A percentile compares a stretch with the other conserved stretches of the same genome.
phyloP scores from a whole-genome alignment of 305 asterid genomes.

The Andrographis paniculata region DNA sequence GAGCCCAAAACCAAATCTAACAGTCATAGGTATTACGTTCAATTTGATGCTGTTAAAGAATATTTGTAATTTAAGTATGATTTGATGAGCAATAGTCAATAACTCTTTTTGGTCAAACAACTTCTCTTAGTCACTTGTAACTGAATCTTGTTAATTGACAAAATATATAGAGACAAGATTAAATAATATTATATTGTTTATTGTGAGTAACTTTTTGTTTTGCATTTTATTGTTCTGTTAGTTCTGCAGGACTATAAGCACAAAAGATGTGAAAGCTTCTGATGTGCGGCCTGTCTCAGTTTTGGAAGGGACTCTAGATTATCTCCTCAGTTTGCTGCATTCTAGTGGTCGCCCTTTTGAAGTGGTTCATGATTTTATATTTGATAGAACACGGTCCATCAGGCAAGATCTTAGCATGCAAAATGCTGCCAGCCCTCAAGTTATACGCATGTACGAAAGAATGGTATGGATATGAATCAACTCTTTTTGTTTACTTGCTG shows the following conservation, averaged over 20 bases:
- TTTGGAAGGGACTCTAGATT: constrained; percentile 64
- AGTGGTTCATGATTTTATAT: constrained; percentile 84
- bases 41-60: neutral
- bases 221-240: constrained; percentile 21
- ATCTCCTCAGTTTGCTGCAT: constrained; percentile 54
- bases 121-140: too few species aligned
- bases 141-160: neutral
- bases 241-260: constrained; percentile 95
- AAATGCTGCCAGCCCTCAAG: constrained; percentile 45
- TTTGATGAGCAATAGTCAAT: too few species aligned
- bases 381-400: constrained; percentile 88
- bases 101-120: neutral
- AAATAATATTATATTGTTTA: neutral
- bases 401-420: constrained; percentile 98
- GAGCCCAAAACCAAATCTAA: neutral
- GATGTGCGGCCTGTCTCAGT: constrained; percentile 82
- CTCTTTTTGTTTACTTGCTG: constrained; percentile 10
- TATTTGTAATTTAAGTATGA: too few species aligned
- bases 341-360: constrained; percentile 60
- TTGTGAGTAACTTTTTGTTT: neutral
- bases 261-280: constrained; percentile 41
- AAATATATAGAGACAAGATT: neutral
- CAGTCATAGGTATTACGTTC: neutral
- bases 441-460: constrained; percentile 74
- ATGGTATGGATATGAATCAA: constrained; percentile 55